Conservation (phyloP, 2,329 filamentous ascomycete genomes). For the Colletotrichum sidae region DNA sequence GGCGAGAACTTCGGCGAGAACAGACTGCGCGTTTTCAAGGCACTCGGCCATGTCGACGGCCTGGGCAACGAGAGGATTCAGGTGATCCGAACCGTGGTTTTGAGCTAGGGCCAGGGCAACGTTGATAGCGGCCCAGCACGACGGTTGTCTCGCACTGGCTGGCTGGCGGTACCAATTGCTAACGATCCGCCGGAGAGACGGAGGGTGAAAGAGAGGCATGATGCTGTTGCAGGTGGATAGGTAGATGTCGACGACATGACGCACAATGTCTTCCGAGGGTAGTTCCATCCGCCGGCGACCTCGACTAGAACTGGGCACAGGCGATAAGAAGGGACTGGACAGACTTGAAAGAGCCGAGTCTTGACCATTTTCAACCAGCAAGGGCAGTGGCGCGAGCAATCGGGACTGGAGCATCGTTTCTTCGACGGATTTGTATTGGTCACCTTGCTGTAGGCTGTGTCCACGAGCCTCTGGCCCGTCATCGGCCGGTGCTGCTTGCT, state of each 20-base stretch:
- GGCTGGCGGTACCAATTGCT: constrained; percentile 3
- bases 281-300: not conserved
- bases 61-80: not conserved
- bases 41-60: constrained; percentile 12
- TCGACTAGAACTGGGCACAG: not conserved
- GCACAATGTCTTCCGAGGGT: constrained; percentile 13
- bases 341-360: not conserved
- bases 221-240: constrained; percentile 21
- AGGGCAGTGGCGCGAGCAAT: no score
- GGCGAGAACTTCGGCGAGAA: constrained; percentile 1
- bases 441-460: no score
- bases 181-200: not conserved
- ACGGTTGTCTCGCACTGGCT: not conserved
- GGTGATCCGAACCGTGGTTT: not conserved
- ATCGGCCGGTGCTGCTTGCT: not conserved
- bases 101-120: constrained; percentile 22
- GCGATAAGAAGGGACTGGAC: not conserved
- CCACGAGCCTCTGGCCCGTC: not conserved
- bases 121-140: constrained; percentile 20
- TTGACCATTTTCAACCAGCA: not conserved
- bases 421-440: no score
- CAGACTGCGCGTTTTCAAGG: constrained; percentile 8
- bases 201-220: constrained; percentile 20
- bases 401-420: no score
- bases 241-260: constrained; percentile 9